Evolutionary conservation across 73 alveolate species (phyloP).

Genomic region (Tetrahymena elliotti): DNA sequence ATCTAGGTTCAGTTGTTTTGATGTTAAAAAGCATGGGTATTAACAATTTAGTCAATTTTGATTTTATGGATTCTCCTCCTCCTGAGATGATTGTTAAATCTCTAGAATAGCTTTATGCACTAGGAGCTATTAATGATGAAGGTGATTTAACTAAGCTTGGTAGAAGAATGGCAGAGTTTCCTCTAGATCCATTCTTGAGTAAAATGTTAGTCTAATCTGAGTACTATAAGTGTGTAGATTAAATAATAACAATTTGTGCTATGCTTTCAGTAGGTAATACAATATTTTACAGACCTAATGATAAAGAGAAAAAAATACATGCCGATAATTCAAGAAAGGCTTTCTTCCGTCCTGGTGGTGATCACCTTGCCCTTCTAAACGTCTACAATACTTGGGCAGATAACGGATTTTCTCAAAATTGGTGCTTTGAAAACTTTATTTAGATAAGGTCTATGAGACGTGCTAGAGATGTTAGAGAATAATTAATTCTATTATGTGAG

Average conservation of each 20-base stretch:
- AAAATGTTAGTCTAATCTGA: conserved; percentile 80
- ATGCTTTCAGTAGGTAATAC: conserved; percentile 98
- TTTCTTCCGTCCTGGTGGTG: conserved; percentile 97
- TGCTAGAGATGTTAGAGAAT: conserved; percentile 98
- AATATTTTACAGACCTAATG: conserved; percentile 92
- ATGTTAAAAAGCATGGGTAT: conserved; percentile 97
- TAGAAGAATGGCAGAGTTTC: conserved; percentile 99
- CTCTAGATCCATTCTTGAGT: conserved; percentile 94
- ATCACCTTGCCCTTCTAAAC: conserved; percentile 93
- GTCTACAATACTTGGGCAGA: conserved; percentile 98
- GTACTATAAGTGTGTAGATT: conserved; percentile 92
- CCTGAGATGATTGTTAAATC: conserved; percentile 76
- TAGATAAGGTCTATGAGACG: conserved; percentile 95
- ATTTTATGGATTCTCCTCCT: conserved; percentile 99
- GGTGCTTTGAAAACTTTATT: conserved; percentile 96
- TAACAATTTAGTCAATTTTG: conserved; percentile 95
- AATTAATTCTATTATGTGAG: conserved; percentile 87
- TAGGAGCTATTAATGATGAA: conserved; percentile 99
- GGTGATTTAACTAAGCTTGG: conserved; percentile 99
- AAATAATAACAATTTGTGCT: conserved; percentile 85
- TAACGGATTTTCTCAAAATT: conserved; percentile 78
- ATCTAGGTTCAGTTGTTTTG: conserved; percentile 94
- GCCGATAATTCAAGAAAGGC: conserved; percentile 97
- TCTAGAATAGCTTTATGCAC: conserved; percentile 95
- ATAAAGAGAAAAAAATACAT: conserved; percentile 64